Evolutionary conservation across 768 basidiomycete genomes (phyloP), one percentile per base, ranked within the genome.

Genomic region (Tricholoma sp.): DNA sequence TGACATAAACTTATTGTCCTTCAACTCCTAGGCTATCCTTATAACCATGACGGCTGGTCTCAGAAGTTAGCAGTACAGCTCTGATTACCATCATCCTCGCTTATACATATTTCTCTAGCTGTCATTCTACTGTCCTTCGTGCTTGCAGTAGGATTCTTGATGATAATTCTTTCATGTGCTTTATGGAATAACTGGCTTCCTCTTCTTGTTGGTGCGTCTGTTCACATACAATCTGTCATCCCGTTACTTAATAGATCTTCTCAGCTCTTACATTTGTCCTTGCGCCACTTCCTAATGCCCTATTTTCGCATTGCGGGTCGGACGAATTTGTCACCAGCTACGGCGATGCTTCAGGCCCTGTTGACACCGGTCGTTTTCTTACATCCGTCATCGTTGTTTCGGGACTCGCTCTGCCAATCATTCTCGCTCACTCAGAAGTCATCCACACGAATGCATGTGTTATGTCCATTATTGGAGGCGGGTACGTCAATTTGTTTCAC

Each of bases 171-270:
- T 20, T 93, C 93, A 1, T 98, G 97, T 69, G 97, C 97, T 6
- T 76, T 98, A 31, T 98, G 89, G 88, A 75, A 84, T 12, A 99
- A 99, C 70, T 99, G 97, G 97, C 79, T 98, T 18, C 97, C 97
- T 33, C 79, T 99, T 51, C 80, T 98, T 61, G 96, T 98, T 61
- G 97, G 97, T 97, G 63, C 60, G 90, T 77, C 12, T 10, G 29
- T 37, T 39, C 24, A 53, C 37, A 17, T 11, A 24, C 20, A 47
- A 17, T 37, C n/a, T 33, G 31, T 20, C 29, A 36, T 50, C 18
- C 1, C 36, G 32, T 48, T 44, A 41, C 61, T 42, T 33, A 58
- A 37, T 50, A 42, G 34, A 17, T 51, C 17, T 47, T 36, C 60
- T 56, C 48, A 98, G 97, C 97, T 9, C 73, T 97, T 58, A 95